Percentiles rank a stretch among this genome's conserved stretches.
Evolutionary conservation across 202 grass and related monocot species (phyloP).

Genomic region (Schoenoplectus tabernaemontani): DNA sequence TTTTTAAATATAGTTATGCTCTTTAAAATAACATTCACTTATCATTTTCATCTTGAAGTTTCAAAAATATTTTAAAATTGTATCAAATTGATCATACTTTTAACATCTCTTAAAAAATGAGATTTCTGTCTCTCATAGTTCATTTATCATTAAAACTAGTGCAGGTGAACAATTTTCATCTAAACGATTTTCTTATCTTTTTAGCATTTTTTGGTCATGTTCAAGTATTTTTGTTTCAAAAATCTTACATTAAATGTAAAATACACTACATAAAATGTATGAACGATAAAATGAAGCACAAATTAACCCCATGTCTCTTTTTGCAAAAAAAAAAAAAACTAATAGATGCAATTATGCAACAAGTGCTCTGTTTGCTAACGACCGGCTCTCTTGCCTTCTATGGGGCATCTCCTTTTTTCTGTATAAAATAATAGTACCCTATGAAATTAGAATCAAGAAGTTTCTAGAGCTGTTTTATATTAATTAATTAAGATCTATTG

Average conservation of each 20-base stretch:
- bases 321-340: background rate
- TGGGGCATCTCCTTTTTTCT: background rate
- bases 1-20: background rate
- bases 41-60: background rate
- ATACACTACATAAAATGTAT: background rate
- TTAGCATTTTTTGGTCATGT: background rate
- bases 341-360: background rate
- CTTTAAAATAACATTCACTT: background rate
- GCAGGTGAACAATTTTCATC: background rate
- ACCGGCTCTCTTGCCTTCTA: background rate
- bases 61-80: background rate
- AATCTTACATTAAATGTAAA: background rate
- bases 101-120: background rate
- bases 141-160: background rate
- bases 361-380: background rate
- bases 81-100: background rate
- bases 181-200: background rate
- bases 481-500: background rate
- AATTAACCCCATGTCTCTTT: no score
- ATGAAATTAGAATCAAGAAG: background rate
- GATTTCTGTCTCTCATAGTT: background rate
- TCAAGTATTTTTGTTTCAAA: background rate
- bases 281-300: no score
- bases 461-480: background rate
- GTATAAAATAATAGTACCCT: background rate